Evolutionary conservation across 768 basidiomycete species (phyloP).

Genomic region (Phallus indusiatus): DNA sequence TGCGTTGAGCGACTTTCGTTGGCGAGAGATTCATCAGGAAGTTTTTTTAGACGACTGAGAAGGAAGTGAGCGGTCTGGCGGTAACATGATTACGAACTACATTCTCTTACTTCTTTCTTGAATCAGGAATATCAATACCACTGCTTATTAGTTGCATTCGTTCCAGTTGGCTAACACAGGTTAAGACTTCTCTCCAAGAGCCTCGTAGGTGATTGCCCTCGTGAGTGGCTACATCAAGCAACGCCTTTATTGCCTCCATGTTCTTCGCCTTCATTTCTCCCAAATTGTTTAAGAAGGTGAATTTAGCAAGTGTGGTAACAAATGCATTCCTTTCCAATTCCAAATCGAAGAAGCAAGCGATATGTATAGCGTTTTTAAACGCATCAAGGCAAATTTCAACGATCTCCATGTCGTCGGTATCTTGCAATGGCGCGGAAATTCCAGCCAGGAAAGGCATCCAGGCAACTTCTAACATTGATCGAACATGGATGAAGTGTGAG

Average conservation of each 20-base stretch:
- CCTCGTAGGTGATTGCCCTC: constrained; percentile 95
- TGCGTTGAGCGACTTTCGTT: constrained; percentile 96
- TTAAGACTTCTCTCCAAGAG: constrained; percentile 93
- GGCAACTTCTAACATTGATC: constrained; percentile 98
- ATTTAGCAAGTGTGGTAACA: constrained; percentile 91
- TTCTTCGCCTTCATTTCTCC: constrained; percentile 99
- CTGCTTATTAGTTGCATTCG: constrained; percentile 96
- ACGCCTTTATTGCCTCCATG: constrained; percentile 95
- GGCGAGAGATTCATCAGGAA: constrained; percentile 86
- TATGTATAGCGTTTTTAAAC: constrained; percentile 93
- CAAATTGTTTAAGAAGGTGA: constrained; percentile 94
- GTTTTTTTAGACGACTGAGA: constrained; percentile 39
- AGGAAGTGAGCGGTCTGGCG: constrained; percentile 11
- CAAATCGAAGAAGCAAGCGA: constrained; percentile 94
- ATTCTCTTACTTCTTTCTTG: constrained; percentile 47
- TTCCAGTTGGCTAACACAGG: constrained; percentile 96
- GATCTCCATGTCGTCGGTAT: constrained; percentile 87
- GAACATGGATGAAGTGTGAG: constrained; percentile 91
- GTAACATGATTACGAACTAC: background rate
- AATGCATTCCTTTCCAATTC: constrained; percentile 98
- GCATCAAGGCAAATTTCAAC: constrained; percentile 91
- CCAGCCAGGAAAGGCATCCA: constrained; percentile 99
- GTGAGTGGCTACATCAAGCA: constrained; percentile 90
- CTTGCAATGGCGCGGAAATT: constrained; percentile 87
- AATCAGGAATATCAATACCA: constrained; percentile 76